A percentile compares a stretch with the other conserved stretches of the same genome.
phyloP scores from a whole-genome alignment of 2,329 filamentous ascomycete species.

The Scleromitrula shiraiana region DNA sequence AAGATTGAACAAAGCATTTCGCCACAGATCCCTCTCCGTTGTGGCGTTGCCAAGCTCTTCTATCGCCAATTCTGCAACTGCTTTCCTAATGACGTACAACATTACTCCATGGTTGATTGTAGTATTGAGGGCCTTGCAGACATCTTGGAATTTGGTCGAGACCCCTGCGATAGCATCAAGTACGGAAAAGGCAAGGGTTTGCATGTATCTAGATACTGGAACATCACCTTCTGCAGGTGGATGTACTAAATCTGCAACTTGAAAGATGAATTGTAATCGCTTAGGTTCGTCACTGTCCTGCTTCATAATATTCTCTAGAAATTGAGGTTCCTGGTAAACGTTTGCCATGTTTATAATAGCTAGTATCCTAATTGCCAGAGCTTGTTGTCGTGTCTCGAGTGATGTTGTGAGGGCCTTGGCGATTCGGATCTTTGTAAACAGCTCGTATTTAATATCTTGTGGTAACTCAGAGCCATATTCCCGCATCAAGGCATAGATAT shows the following conservation, averaged over 20 bases:
- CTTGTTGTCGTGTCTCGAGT: constrained; percentile 59
- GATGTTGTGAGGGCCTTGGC: constrained; percentile 71
- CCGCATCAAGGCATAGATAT: constrained; percentile 49
- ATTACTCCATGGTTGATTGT: constrained; percentile 95
- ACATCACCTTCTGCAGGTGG: constrained; percentile 63
- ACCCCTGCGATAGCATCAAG: constrained; percentile 80
- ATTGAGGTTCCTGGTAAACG: constrained; percentile 74
- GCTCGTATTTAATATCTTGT: constrained; percentile 67
- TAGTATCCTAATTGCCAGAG: constrained; percentile 73
- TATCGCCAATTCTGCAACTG: constrained; percentile 69
- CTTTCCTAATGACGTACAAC: constrained; percentile 86
- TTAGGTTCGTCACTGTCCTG: constrained; percentile 86
- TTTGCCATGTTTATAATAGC: constrained; percentile 89
- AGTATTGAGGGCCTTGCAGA: constrained; percentile 84
- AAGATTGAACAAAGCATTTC: constrained; percentile 81
- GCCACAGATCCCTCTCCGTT: constrained; percentile 77
- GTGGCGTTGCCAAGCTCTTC: constrained; percentile 53
- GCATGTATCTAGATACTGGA: constrained; percentile 64
- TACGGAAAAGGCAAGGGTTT: constrained; percentile 72
- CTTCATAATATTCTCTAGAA: constrained; percentile 76
- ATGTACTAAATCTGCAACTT: constrained; percentile 85
- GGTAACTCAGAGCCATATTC: constrained; percentile 59
- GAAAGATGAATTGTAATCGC: constrained; percentile 81
- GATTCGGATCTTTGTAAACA: constrained; percentile 73
- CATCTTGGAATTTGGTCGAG: constrained; percentile 71